These are phyloP conservation scores for Bromus sterilis DNA, from an alignment of 176 grass and related monocot species.

Conservation along the genomic window DNA sequence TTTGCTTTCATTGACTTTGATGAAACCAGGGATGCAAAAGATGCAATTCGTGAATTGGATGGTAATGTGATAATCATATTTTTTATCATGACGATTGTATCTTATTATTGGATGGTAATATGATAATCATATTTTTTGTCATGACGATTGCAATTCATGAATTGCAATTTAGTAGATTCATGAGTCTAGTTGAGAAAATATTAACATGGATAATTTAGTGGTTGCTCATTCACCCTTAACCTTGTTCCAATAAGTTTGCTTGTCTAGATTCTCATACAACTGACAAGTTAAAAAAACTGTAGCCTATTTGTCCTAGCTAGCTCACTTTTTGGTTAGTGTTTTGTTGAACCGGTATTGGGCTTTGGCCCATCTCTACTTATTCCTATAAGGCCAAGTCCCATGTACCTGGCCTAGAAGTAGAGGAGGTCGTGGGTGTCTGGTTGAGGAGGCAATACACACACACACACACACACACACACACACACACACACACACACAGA, in stretches of 20 bases:
- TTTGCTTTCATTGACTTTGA: slow-evolving; percentile 92
- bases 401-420: no score
- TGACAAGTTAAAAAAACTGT: background rate
- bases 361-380: no score
- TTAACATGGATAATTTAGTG: background rate
- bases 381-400: no score
- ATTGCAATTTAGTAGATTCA: slow-evolving; percentile 1
- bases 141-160: background rate
- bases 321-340: background rate
- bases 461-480: no score
- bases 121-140: background rate
- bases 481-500: no score
- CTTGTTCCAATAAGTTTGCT: background rate
- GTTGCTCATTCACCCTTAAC: background rate
- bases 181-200: background rate
- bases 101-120: slow-evolving; percentile 44
- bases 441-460: no score
- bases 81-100: background rate
- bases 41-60: slow-evolving; percentile 77
- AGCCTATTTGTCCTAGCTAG: background rate
- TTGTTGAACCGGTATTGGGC: no score
- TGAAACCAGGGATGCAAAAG: slow-evolving; percentile 73
- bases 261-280: background rate
- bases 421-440: no score
- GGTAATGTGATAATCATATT: slow-evolving; percentile 28